Evolutionary conservation across 2,329 filamentous ascomycete genomes (phyloP).

Genomic region (Fusarium napiforme): DNA sequence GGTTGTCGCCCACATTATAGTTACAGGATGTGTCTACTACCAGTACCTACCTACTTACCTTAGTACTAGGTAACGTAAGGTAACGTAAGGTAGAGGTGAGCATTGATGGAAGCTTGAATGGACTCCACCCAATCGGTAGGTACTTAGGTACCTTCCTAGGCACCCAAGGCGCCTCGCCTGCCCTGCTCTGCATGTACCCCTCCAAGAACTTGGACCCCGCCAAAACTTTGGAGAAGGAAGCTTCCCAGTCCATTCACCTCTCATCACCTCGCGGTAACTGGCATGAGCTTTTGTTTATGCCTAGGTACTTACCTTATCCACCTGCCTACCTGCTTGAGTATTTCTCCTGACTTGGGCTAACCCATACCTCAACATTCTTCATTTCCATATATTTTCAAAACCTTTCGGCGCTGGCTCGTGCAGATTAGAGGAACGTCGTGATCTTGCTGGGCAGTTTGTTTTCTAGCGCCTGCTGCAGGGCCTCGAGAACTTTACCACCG

Average conservation of each 20-base stretch:
- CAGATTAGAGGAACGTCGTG: background rate
- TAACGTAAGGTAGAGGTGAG: background rate
- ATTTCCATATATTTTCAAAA: background rate
- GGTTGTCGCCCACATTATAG: slow-evolving; percentile 15
- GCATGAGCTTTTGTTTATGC: slow-evolving; percentile 27
- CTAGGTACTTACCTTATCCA: background rate
- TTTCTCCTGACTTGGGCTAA: slow-evolving; percentile 1
- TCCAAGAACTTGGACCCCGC: slow-evolving; percentile 48
- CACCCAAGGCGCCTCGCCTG: background rate
- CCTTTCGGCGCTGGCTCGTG: background rate
- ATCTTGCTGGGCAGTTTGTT: background rate
- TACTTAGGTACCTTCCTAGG: background rate
- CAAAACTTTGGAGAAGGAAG: slow-evolving; percentile 41
- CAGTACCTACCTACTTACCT: no score
- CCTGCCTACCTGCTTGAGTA: background rate
- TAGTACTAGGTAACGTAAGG: no score
- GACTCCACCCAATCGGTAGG: background rate
- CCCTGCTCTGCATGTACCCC: slow-evolving; percentile 43
- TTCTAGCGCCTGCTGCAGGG: slow-evolving; percentile 16
- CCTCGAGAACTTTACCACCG: slow-evolving; percentile 26
- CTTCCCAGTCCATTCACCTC: slow-evolving; percentile 5
- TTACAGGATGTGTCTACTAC: background rate
- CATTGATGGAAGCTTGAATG: background rate
- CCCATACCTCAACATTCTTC: slow-evolving; percentile 1
- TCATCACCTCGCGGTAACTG: slow-evolving; percentile 14